phyloP scores from a whole-genome alignment of 176 grass and related monocot species.

The Miscanthus lutarioriparius region DNA sequence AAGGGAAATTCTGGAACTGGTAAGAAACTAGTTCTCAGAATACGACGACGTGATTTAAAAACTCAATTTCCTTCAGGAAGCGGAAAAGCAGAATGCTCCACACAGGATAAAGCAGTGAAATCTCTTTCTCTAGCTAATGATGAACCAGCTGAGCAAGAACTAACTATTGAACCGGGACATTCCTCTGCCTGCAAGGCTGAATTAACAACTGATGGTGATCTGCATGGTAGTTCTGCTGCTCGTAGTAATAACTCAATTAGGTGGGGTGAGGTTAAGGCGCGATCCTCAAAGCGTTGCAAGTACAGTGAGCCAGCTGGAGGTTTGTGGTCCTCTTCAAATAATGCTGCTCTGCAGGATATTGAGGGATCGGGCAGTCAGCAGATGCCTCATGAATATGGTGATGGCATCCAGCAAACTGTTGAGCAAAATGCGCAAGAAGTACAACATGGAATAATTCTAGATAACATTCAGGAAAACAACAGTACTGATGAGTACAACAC shows the following conservation, averaged over 20 bases:
- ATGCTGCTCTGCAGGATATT: slow-evolving; percentile 33
- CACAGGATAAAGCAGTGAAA: slow-evolving; percentile 35
- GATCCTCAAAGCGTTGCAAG: slow-evolving; percentile 73
- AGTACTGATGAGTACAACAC: not conserved
- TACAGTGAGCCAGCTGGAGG: slow-evolving; percentile 41
- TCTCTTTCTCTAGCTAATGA: slow-evolving; percentile 35
- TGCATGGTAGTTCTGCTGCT: slow-evolving; percentile 37
- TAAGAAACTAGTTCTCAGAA: slow-evolving; percentile 75
- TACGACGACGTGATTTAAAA: slow-evolving; percentile 59
- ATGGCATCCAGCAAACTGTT: slow-evolving; percentile 24
- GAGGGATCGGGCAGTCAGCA: slow-evolving; percentile 27
- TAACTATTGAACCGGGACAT: slow-evolving; percentile 31
- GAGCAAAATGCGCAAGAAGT: slow-evolving; percentile 32
- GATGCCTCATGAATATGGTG: slow-evolving; percentile 32
- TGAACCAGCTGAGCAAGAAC: slow-evolving; percentile 27
- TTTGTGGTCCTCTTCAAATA: slow-evolving; percentile 35
- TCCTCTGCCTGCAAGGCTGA: slow-evolving; percentile 51
- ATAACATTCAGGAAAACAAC: slow-evolving; percentile 40
- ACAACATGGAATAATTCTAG: slow-evolving; percentile 33
- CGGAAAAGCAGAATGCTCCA: slow-evolving; percentile 42
- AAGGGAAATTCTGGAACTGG: slow-evolving; percentile 44
- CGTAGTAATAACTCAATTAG: slow-evolving; percentile 55
- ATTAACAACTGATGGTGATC: slow-evolving; percentile 35
- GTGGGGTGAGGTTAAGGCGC: slow-evolving; percentile 95
- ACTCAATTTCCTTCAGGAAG: slow-evolving; percentile 50